Evolutionary conservation across 352 stramenopile genomes (phyloP).

Genomic region (Phytophthora tubulina): DNA sequence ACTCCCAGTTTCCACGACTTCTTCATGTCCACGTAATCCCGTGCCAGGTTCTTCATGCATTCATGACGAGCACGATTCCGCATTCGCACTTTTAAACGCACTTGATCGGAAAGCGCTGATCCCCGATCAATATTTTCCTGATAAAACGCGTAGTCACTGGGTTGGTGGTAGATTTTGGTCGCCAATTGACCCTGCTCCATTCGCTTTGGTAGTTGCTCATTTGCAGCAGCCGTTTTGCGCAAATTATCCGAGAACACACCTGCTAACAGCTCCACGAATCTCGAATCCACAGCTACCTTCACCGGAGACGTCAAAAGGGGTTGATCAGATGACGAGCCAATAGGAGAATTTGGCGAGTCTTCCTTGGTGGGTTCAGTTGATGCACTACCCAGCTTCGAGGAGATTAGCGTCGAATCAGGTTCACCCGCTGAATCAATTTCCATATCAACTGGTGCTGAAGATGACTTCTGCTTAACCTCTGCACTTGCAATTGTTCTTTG

Average conservation of each 20-base stretch:
- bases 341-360: constrained; percentile 8
- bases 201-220: constrained; percentile 66
- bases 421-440: constrained; percentile 42
- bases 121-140: constrained; percentile 72
- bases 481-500: constrained; percentile 52
- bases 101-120: constrained; percentile 51
- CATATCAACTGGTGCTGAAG: constrained; percentile 43
- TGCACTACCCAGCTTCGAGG: constrained; percentile 2
- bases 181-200: constrained; percentile 53
- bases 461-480: constrained; percentile 67
- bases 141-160: constrained; percentile 82
- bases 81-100: constrained; percentile 70
- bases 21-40: constrained; percentile 86
- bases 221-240: constrained; percentile 57
- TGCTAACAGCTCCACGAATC: constrained; percentile 70
- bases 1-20: constrained; percentile 86
- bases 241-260: constrained; percentile 75
- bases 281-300: constrained; percentile 71
- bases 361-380: constrained; percentile 2
- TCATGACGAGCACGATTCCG: constrained; percentile 77
- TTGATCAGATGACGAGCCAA: constrained; percentile 8
- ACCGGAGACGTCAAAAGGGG: constrained; percentile 28
- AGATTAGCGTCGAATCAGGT: not conserved
- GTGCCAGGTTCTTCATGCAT: constrained; percentile 72
- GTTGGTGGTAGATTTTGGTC: constrained; percentile 77